Evolutionary conservation across 2,329 filamentous ascomycete genomes (phyloP), one percentile per base, ranked within the genome.

Genomic region (Penicillium sp.): DNA sequence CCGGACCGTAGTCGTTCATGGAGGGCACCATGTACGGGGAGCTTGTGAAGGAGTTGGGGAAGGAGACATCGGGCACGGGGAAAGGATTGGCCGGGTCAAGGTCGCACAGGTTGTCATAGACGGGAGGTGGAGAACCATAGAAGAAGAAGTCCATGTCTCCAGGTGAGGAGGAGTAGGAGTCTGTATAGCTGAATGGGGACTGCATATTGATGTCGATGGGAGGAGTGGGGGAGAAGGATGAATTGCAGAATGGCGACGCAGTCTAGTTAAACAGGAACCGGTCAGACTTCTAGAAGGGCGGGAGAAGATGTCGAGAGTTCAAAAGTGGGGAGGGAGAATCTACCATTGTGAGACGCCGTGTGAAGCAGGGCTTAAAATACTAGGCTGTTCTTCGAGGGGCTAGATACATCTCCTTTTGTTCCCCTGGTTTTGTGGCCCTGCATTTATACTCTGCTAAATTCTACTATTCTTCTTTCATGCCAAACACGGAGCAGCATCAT

Each of bases 101-200:
- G 37, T 61, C 57, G 37, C 47, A 54, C 20, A 55, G 32, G 31
- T 48, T 37, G 24, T 61, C 59, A 33, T 59, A 61, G 45, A 59
- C 47, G 12, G 57, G 53, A 10, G 52, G 54, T 15, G 52, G 44
- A 18, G 49, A 10, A 7, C 53, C 56, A 25, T 59, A 59, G 53
- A 60, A 61, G 53, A 57, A 61, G 47, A 59, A 60, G 27, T 61
- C 59, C 54, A 61, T 60, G 12, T 40, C 55, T 29, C 59, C 58
- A 3, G 59, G 59, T 2, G 59, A 61, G 25, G 55, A 55, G 8
- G 57, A 57, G 43, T 55, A 58, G 4, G 55, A 59, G 28, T 61
- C 53, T 29, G 55, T 15, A 32, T 59, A 59, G 40, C 28, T 50
- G 48, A 53, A 61, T 23, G 49, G 45, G 15, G 59, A 59, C 27